Evolutionary conservation across 305 asterid genomes (phyloP).

Genomic region (Plantago rigida): DNA sequence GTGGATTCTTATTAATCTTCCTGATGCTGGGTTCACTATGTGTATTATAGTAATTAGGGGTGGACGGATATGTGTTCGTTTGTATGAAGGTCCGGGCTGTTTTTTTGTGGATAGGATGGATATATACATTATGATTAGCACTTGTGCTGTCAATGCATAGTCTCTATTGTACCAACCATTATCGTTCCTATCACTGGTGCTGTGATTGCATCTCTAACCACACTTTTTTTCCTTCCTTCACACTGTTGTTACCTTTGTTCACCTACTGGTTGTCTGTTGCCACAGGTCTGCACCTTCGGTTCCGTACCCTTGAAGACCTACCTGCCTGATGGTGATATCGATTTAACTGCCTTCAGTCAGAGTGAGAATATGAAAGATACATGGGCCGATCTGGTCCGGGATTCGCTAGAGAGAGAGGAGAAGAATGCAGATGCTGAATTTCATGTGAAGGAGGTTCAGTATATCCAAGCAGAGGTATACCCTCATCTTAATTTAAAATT

Average conservation of each 20-base stretch:
- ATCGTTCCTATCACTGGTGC: constrained; percentile 10
- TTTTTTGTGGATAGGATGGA: not conserved
- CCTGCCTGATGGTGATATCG: constrained; percentile 92
- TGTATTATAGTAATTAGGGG: too few species aligned
- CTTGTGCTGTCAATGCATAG: not conserved
- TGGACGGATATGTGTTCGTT: too few species aligned
- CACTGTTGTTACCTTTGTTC: not conserved
- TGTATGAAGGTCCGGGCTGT: too few species aligned
- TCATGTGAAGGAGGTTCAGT: constrained; percentile 84
- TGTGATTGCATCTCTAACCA: constrained; percentile 5
- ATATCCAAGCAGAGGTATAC: constrained; percentile 81
- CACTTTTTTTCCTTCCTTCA: not conserved
- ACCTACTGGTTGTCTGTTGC: constrained; percentile 16
- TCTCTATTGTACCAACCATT: constrained; percentile 1
- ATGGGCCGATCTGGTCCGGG: constrained; percentile 80
- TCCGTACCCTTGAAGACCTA: constrained; percentile 95
- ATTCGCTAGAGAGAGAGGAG: constrained; percentile 77
- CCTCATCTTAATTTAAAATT: constrained; percentile 13
- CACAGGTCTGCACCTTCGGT: constrained; percentile 77
- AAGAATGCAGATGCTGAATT: constrained; percentile 73
- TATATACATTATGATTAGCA: not conserved
- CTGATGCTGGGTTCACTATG: not conserved
- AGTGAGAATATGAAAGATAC: constrained; percentile 56
- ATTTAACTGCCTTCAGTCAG: constrained; percentile 73
- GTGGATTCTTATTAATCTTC: not conserved